Evolutionary conservation across 1,284 basidiomycete species (phyloP).

Genomic region (Taiwanofungus camphoratus): DNA sequence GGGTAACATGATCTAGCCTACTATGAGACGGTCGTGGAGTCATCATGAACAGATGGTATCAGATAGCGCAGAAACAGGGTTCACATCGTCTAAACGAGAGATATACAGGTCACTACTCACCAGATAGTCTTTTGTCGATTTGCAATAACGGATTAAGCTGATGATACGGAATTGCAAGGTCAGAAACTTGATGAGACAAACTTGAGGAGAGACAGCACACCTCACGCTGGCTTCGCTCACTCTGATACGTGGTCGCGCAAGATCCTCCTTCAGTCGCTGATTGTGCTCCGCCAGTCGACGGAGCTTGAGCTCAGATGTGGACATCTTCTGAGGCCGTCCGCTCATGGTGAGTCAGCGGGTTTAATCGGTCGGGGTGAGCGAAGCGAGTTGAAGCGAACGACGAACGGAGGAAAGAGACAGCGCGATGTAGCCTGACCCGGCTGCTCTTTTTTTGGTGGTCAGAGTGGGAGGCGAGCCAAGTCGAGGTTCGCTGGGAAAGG

Average conservation of each 20-base stretch:
- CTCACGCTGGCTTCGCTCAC: slow-evolving; percentile 73
- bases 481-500: slow-evolving; percentile 5
- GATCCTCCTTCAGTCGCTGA: slow-evolving; percentile 67
- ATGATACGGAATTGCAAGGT: neutral
- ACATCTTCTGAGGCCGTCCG: slow-evolving; percentile 42
- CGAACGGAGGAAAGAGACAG: slow-evolving; percentile 5
- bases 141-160: slow-evolving; percentile 75
- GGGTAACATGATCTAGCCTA: no score
- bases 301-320: slow-evolving; percentile 82
- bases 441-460: slow-evolving; percentile 1
- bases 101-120: slow-evolving; percentile 33
- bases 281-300: slow-evolving; percentile 79
- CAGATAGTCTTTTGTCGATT: slow-evolving; percentile 68
- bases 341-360: slow-evolving; percentile 22
- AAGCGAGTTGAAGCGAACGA: neutral
- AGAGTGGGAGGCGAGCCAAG: slow-evolving; percentile 1
- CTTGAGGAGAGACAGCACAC: slow-evolving; percentile 32
- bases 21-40: no score
- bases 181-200: slow-evolving; percentile 1
- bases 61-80: no score
- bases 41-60: no score
- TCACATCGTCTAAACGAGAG: neutral
- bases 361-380: slow-evolving; percentile 4
- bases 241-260: slow-evolving; percentile 65
- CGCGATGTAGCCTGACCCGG: slow-evolving; percentile 5